These are phyloP conservation scores for Tetrapyrgos nigripes DNA, from an alignment of 1,284 basidiomycete species.

Conservation along the genomic window DNA sequence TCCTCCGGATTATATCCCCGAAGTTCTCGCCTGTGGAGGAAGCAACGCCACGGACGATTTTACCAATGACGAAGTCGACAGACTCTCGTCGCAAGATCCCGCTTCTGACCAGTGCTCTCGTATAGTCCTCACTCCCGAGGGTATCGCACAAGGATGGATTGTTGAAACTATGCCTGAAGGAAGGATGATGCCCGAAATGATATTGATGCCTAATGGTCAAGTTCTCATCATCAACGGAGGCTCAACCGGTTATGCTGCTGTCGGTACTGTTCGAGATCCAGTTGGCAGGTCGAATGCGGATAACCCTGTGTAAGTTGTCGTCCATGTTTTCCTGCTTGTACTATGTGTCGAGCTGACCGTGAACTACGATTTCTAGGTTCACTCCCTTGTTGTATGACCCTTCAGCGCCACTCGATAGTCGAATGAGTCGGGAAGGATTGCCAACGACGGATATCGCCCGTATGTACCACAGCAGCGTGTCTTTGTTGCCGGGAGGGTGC, in stretches of 20 bases:
- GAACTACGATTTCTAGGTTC: conserved; percentile 34
- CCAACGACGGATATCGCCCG: conserved; percentile 50
- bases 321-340: no score
- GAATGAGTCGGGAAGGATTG: conserved; percentile 52
- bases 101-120: conserved; percentile 51
- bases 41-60: conserved; percentile 34
- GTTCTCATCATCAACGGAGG: conserved; percentile 57
- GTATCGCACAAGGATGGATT: conserved; percentile 45
- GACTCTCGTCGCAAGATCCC: conserved; percentile 44
- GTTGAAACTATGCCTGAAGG: conserved; percentile 43
- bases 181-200: conserved; percentile 53
- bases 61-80: conserved; percentile 16
- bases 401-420: conserved; percentile 45
- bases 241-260: conserved; percentile 51
- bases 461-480: conserved; percentile 50
- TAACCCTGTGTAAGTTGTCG: conserved; percentile 33
- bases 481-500: conserved; percentile 43
- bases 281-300: conserved; percentile 54
- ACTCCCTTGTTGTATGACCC: conserved; percentile 60
- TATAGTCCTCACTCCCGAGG: conserved; percentile 42
- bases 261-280: conserved; percentile 43
- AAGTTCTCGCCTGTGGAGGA: conserved; percentile 58
- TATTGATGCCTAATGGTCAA: conserved; percentile 60
- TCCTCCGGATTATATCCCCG: conserved; percentile 49
- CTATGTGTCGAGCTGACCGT: no score